These are phyloP conservation scores for Cyanodermella asteris DNA, from an alignment of 2,329 filamentous ascomycete genomes.

Conservation along the genomic window DNA sequence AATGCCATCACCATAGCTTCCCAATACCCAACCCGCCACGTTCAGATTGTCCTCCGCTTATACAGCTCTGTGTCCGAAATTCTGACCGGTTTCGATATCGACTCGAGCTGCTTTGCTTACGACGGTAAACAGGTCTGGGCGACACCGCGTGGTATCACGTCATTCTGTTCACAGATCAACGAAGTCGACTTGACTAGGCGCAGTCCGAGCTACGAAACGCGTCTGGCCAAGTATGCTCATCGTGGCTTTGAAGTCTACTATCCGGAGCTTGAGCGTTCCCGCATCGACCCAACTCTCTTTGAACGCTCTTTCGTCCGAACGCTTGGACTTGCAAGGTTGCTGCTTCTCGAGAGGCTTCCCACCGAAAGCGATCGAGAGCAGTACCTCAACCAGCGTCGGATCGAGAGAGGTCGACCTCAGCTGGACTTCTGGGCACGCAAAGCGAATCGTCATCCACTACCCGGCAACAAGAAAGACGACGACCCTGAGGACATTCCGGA, in stretches of 20 bases:
- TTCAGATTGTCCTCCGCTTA: conserved; percentile 68
- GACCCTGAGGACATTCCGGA: conserved; percentile 67
- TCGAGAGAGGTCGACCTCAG: conserved; percentile 49
- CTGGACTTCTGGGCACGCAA: conserved; percentile 16
- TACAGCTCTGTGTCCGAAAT: conserved; percentile 74
- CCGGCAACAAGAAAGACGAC: conserved; percentile 53
- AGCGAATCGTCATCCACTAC: conserved; percentile 21
- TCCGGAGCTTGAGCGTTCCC: conserved; percentile 49
- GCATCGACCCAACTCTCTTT: conserved; percentile 67
- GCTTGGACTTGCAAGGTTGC: conserved; percentile 52
- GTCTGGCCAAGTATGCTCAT: conserved; percentile 66
- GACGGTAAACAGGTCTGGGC: conserved; percentile 63
- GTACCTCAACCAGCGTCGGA: conserved; percentile 47
- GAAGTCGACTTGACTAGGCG: conserved; percentile 57
- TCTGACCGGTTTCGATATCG: conserved; percentile 71
- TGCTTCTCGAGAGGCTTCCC: conserved; percentile 61
- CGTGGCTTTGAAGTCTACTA: conserved; percentile 71
- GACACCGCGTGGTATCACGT: conserved; percentile 52
- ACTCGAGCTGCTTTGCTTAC: conserved; percentile 62
- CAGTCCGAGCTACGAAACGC: conserved; percentile 72
- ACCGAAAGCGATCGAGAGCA: conserved; percentile 43
- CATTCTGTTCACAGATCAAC: conserved; percentile 66
- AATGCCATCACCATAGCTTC: conserved; percentile 71
- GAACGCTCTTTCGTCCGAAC: conserved; percentile 60
- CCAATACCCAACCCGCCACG: conserved; percentile 62